Percentiles rank a stretch among this genome's conserved stretches.
These are phyloP conservation scores for Exophiala sp. DNA, from an alignment of 2,329 filamentous ascomycete species.

Conservation along the genomic window DNA sequence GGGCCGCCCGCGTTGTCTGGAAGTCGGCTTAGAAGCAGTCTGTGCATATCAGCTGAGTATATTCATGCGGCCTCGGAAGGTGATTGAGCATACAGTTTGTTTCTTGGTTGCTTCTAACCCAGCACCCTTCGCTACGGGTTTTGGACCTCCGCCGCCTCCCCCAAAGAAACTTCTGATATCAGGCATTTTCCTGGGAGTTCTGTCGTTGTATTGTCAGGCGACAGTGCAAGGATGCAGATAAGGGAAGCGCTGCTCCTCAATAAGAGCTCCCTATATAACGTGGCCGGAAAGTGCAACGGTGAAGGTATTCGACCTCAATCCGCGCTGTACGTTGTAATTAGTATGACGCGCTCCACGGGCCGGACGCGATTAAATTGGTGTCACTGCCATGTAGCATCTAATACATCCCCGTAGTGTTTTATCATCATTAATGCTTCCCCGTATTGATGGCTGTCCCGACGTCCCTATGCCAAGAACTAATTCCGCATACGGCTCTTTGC, in stretches of 20 bases:
- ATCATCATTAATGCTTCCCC: too few relatives aligned
- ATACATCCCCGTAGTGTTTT: too few relatives aligned
- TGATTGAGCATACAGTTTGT: slow-evolving; percentile 4
- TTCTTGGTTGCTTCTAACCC: slow-evolving; percentile 2
- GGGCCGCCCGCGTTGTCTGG: slow-evolving; percentile 14
- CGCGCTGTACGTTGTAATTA: too few relatives aligned
- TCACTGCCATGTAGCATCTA: too few relatives aligned
- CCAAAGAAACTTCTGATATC: slow-evolving; percentile 92
- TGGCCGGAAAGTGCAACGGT: too few relatives aligned
- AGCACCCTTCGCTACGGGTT: slow-evolving; percentile 33
- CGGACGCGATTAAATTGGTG: too few relatives aligned
- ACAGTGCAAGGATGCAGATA: not conserved
- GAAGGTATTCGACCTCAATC: too few relatives aligned
- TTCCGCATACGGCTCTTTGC: not conserved
- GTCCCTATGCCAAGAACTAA: not conserved
- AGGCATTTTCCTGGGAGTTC: slow-evolving; percentile 56
- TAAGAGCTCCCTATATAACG: too few relatives aligned
- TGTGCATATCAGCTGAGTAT: slow-evolving; percentile 1
- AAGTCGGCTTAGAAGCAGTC: slow-evolving; percentile 2
- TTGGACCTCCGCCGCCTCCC: slow-evolving; percentile 50
- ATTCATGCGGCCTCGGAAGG: not conserved
- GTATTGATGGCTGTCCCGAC: too few relatives aligned
- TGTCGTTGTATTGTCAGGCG: not conserved
- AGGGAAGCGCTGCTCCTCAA: too few relatives aligned
- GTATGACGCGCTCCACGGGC: not conserved